phyloP scores from a whole-genome alignment of 2,329 filamentous ascomycete genomes.

The Fusarium pseudonygamai region DNA sequence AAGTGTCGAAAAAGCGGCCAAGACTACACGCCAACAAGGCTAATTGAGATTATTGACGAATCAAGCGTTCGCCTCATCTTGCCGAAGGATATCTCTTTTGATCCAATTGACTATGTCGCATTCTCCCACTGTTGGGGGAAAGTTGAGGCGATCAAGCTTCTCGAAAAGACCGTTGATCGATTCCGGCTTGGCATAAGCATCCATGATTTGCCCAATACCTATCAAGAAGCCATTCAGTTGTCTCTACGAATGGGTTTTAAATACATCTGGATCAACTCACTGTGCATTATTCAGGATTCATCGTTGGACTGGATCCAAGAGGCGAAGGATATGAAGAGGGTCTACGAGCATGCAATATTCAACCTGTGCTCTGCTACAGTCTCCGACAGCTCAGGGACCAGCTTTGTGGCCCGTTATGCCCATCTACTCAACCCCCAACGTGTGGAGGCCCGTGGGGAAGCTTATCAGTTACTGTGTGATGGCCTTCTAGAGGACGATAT shows the following conservation, averaged over 20 bases:
- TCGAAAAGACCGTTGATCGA: background rate
- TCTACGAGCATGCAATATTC: background rate
- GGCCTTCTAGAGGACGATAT: background rate
- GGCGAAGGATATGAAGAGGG: background rate
- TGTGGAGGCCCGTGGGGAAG: fast-evolving
- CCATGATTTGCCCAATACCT: fast-evolving
- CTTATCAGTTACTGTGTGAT: fast-evolving
- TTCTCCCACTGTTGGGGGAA: background rate
- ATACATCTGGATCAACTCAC: background rate
- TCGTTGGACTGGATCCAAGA: background rate
- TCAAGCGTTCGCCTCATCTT: background rate
- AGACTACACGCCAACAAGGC: background rate
- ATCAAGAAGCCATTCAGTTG: background rate
- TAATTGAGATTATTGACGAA: background rate
- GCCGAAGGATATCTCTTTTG: fast-evolving
- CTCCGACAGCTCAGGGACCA: background rate
- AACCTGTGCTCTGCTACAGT: background rate
- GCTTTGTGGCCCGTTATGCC: background rate
- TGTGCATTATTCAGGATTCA: background rate
- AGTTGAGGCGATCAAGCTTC: background rate
- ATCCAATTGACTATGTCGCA: background rate
- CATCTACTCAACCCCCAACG: fast-evolving
- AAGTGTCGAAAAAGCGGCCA: fast-evolving
- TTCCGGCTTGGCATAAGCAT: background rate
- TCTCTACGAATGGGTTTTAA: background rate